Conservation (phyloP, 306 rosid species). For the Abrus precatorius region DNA sequence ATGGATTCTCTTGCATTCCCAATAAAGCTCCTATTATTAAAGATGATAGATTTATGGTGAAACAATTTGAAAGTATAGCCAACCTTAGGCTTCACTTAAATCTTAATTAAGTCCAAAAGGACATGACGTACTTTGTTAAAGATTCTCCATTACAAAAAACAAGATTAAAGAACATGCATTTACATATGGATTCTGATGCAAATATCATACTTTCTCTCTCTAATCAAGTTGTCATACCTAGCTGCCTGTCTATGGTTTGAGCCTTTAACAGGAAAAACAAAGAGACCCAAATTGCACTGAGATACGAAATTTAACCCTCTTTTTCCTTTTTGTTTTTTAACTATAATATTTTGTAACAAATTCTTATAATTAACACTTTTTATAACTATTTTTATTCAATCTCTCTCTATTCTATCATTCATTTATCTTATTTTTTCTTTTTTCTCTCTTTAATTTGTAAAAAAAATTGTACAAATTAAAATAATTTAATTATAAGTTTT, state of each 20-base stretch:
- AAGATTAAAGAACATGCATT: slow-evolving; percentile 51
- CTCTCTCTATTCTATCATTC: too few species aligned
- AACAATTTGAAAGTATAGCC: slow-evolving; percentile 53
- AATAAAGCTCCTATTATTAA: slow-evolving; percentile 48
- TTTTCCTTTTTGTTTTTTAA: background rate
- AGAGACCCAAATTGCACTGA: slow-evolving; percentile 25
- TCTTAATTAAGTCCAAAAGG: slow-evolving; percentile 51
- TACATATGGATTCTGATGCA: slow-evolving; percentile 75
- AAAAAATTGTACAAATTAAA: too few species aligned
- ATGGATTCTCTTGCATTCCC: slow-evolving; percentile 71
- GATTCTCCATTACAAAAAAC: slow-evolving; percentile 62
- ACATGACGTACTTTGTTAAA: slow-evolving; percentile 61
- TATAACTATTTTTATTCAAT: too few species aligned
- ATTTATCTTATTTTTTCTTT: too few species aligned
- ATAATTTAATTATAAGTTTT: background rate
- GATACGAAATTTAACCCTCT: slow-evolving; percentile 35
- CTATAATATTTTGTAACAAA: too few species aligned
- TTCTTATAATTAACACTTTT: too few species aligned
- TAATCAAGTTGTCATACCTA: slow-evolving; percentile 42
- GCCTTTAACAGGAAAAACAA: slow-evolving; percentile 26
- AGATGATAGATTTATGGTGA: slow-evolving; percentile 34
- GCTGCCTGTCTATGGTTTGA: slow-evolving; percentile 36
- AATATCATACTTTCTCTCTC: slow-evolving; percentile 47
- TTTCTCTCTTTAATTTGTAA: too few species aligned
- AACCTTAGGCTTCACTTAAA: slow-evolving; percentile 60